phyloP scores from a whole-genome alignment of 345 rosid species.

The Citropsis articulata region DNA sequence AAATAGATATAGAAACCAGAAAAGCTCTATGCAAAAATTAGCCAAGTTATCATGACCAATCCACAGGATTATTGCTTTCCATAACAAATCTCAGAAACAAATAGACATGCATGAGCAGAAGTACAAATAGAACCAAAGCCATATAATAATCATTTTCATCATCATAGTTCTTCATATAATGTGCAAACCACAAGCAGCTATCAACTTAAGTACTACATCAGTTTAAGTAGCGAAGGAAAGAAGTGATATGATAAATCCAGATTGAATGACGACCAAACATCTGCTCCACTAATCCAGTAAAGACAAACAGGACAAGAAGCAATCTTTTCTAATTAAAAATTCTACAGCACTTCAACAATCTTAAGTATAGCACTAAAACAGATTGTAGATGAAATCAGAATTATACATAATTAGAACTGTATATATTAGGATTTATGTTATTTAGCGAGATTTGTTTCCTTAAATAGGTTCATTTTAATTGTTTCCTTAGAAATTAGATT shows the following conservation, averaged over 20 bases:
- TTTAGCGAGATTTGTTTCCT: no score
- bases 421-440: no score
- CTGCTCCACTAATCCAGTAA: neutral
- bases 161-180: neutral
- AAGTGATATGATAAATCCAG: neutral
- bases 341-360: neutral
- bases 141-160: neutral
- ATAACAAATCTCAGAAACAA: neutral
- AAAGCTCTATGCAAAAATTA: neutral
- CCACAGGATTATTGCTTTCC: neutral
- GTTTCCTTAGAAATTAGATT: no score
- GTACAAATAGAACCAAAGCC: neutral
- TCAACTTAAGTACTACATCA: neutral
- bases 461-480: no score
- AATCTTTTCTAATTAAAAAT: neutral
- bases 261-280: neutral
- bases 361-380: neutral
- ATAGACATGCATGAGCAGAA: neutral
- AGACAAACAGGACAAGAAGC: neutral
- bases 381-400: no score
- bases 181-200: conserved; percentile 3
- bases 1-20: conserved; percentile 8
- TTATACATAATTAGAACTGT: no score
- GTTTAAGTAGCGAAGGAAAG: neutral
- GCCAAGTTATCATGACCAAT: neutral